Evolutionary conservation across 2,329 filamentous ascomycete species (phyloP).

Genomic region (Beauveria sp.): DNA sequence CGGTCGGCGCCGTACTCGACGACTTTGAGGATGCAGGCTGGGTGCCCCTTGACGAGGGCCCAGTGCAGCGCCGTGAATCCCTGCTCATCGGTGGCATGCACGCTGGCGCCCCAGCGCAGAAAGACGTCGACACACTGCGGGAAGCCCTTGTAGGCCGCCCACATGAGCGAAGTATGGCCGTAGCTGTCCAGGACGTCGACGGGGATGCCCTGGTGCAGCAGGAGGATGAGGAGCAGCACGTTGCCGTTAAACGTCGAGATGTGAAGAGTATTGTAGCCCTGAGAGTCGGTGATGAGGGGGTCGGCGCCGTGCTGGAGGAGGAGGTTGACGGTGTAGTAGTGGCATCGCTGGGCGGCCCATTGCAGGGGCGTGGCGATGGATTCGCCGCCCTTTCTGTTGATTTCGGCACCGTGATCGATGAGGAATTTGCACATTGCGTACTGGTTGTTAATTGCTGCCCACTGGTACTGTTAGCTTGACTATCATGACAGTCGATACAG

Average conservation of each 20-base stretch:
- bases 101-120: constrained; percentile 88
- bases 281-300: constrained; percentile 82
- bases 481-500: background rate
- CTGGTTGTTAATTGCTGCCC: constrained; percentile 98
- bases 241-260: constrained; percentile 97
- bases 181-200: constrained; percentile 86
- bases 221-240: constrained; percentile 76
- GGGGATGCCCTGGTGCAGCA: constrained; percentile 91
- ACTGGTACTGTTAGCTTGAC: constrained; percentile 45
- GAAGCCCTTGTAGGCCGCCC: constrained; percentile 97
- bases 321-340: constrained; percentile 94
- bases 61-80: constrained; percentile 94
- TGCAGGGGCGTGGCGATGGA: constrained; percentile 89
- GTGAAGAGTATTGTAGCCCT: constrained; percentile 97
- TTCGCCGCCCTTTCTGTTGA: constrained; percentile 93
- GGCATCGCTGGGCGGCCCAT: constrained; percentile 93
- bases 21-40: constrained; percentile 83
- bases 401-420: constrained; percentile 73
- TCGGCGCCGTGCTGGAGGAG: constrained; percentile 88
- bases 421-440: constrained; percentile 96
- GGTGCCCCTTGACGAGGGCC: constrained; percentile 89
- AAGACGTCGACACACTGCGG: constrained; percentile 88
- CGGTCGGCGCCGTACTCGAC: constrained; percentile 93
- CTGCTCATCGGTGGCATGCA: constrained; percentile 82
- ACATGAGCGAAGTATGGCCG: constrained; percentile 94